Base-by-base conservation (phyloP, 2,329 filamentous ascomycete species). In the Sphaerulina populicola region DNA sequence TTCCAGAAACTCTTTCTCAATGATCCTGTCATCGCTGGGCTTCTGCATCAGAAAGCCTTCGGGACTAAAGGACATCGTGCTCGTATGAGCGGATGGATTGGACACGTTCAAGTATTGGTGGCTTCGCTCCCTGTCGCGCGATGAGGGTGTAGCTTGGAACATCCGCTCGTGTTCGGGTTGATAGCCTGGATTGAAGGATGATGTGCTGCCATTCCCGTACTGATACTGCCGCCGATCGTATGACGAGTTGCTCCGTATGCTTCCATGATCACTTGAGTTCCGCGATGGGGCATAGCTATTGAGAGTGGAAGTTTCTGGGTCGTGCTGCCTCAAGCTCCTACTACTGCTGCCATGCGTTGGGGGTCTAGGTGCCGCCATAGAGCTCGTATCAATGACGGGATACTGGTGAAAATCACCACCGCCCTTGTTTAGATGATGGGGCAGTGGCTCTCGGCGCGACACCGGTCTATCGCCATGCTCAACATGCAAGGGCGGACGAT, bases 1-100 rank as follows among this genome's bases (percentile, higher is more conserved):
- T 47, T 88, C 84, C 63, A 90, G 76, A 65, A 97, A 97, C 74
- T 95, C 87, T 64, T 90, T 83, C 66, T 97, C 88, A 41, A 96
- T 86, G 11, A 94, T 73, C 53, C 82, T 80, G 64, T 94, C 88
- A 67, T 94, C 86, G 47, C 82, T 78, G 12, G 88, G 88, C 61
- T 85, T 81, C 42, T 82, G 78, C 46, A 93, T 79, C 56, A 82
- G 66, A 60, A 79, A 77, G n/a, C 74, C 75, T 18, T 78, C 75
- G 3, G 75, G 74, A 1, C 68, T 68, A 58, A 78, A 75, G 8
- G 74, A 74, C 2, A 73, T 64, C 10, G 72, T 73, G 37, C 74
- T 75, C 43, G 67, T 71, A 51, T 74, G 75, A 2, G 70, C 69
- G 8, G 73, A 72, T 2, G 72, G 65, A 38, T 72, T 71, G 55